Percentiles rank a stretch among this genome's conserved stretches.
Conservation (phyloP, 768 basidiomycete species). For the Collybiopsis confluens region DNA sequence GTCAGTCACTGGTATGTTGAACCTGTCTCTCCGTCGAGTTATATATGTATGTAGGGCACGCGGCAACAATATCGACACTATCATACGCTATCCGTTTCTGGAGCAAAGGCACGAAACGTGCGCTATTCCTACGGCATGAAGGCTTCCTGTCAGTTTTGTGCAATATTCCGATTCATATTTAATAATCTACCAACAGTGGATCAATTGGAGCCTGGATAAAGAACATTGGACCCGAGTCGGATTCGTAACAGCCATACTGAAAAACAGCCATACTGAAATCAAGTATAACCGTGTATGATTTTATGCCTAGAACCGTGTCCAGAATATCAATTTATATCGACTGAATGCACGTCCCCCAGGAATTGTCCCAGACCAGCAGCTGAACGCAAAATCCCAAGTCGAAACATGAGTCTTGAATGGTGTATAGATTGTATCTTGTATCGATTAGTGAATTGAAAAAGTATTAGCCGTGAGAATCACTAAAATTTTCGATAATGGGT, state of each 20-base stretch:
- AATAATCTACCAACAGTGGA: too few species aligned
- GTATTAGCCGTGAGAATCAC: too few species aligned
- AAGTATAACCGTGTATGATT: background rate
- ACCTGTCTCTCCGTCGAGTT: conserved; percentile 10
- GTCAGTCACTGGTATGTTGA: conserved; percentile 36
- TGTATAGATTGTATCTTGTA: too few species aligned
- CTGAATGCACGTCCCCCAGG: background rate
- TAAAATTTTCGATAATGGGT: background rate
- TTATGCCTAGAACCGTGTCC: too few species aligned
- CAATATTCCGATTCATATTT: conserved; percentile 10
- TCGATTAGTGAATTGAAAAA: too few species aligned
- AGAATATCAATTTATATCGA: background rate
- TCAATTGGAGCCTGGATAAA: conserved; percentile 97
- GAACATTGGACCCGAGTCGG: conserved; percentile 65
- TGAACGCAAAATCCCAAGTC: background rate
- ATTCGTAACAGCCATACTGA: background rate
- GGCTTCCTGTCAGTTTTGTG: conserved; percentile 82
- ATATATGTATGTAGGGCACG: conserved; percentile 64
- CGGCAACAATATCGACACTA: conserved; percentile 93
- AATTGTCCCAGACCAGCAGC: too few species aligned
- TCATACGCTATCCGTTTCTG: conserved; percentile 99
- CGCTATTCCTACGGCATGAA: conserved; percentile 95
- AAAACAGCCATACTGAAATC: conserved; percentile 8
- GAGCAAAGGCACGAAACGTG: conserved; percentile 96
- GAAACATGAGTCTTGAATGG: too few species aligned